These are phyloP conservation scores for Colletotrichum cordylinicola DNA, from an alignment of 2,329 filamentous ascomycete genomes.

Conservation along the genomic window DNA sequence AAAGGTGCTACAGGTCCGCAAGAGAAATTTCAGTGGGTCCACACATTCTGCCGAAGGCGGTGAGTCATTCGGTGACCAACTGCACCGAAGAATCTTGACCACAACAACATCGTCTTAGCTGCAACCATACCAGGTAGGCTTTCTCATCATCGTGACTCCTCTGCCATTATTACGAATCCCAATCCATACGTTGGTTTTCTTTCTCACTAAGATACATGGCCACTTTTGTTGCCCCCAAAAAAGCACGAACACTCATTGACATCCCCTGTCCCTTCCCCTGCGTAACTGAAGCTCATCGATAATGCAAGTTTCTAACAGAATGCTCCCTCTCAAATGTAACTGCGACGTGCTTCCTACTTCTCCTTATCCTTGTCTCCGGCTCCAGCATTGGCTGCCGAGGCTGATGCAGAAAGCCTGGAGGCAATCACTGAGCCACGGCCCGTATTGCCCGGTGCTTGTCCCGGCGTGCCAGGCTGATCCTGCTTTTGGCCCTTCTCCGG, in stretches of 20 bases:
- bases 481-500: neutral
- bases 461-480: neutral
- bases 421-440: constrained; percentile 8
- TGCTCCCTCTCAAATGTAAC: neutral
- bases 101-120: neutral
- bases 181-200: neutral
- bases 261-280: neutral
- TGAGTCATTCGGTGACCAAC: neutral
- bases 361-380: neutral
- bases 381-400: neutral
- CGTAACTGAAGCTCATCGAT: neutral
- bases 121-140: neutral
- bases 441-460: neutral
- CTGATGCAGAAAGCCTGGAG: neutral
- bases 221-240: neutral
- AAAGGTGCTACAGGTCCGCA: neutral
- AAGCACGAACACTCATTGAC: neutral
- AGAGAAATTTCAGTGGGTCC: constrained; percentile 26
- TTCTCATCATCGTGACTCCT: neutral
- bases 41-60: constrained; percentile 19
- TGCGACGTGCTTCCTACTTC: neutral
- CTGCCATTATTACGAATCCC: neutral
- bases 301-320: neutral
- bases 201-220: neutral
- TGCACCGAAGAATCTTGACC: neutral